Percentiles rank a stretch among this genome's conserved stretches.
Evolutionary conservation across 352 stramenopile species (phyloP).

Genomic region (Globisporangium acanthophoron): DNA sequence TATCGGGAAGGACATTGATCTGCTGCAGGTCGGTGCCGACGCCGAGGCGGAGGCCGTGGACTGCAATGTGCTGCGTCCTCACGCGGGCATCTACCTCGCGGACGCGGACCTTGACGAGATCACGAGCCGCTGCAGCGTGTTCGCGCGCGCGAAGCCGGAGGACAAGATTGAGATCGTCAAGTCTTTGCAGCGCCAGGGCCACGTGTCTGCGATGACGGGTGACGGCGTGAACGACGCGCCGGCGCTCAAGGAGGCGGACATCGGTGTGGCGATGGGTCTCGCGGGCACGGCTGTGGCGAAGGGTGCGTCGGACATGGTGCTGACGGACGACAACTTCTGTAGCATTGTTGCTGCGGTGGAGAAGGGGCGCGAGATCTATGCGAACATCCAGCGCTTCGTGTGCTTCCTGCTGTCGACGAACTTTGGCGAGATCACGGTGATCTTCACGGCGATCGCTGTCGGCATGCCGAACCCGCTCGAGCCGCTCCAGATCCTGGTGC

Average conservation of each 20-base stretch:
- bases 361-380: conserved; percentile 95
- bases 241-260: conserved; percentile 94
- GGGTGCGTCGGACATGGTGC: conserved; percentile 97
- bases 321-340: conserved; percentile 98
- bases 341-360: conserved; percentile 97
- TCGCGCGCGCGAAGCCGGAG: conserved; percentile 92
- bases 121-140: conserved; percentile 78
- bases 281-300: conserved; percentile 97
- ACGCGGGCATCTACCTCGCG: conserved; percentile 46
- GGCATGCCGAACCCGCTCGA: conserved; percentile 87
- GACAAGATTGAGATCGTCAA: conserved; percentile 97
- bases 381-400: conserved; percentile 98
- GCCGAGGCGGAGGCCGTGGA: conserved; percentile 53
- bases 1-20: conserved; percentile 91
- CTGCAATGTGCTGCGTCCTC: conserved; percentile 59
- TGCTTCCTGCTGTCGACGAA: conserved; percentile 98
- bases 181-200: conserved; percentile 87
- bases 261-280: conserved; percentile 97
- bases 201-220: conserved; percentile 95
- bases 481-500: conserved; percentile 96
- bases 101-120: conserved; percentile 88
- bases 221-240: conserved; percentile 98
- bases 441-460: conserved; percentile 59
- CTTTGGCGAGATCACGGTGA: conserved; percentile 91
- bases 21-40: conserved; percentile 78